Conservation (phyloP, 75 land plant genomes). For the Azolla pinnata region DNA sequence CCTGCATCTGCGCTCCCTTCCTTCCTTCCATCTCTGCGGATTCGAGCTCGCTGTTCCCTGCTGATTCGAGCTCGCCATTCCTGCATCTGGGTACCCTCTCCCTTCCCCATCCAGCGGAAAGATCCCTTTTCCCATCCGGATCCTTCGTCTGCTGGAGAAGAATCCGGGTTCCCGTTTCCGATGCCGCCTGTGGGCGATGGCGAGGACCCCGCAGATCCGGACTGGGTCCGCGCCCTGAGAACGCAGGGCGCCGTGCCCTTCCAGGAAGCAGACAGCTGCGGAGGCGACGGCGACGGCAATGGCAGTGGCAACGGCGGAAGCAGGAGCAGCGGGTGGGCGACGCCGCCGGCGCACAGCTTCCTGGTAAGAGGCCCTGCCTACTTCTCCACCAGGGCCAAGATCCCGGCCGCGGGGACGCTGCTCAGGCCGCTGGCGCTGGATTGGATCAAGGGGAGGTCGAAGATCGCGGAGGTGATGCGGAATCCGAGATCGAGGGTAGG, state of each 20-base stretch:
- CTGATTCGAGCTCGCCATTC: too few relatives aligned
- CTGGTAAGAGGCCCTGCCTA: slow-evolving; percentile 88
- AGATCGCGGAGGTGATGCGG: slow-evolving; percentile 50
- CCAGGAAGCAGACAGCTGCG: slow-evolving; percentile 46
- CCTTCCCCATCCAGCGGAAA: too few relatives aligned
- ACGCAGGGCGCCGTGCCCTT: slow-evolving; percentile 60
- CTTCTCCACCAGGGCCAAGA: slow-evolving; percentile 53
- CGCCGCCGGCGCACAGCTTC: slow-evolving; percentile 75
- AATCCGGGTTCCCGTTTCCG: too few relatives aligned
- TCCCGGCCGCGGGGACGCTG: slow-evolving; percentile 69
- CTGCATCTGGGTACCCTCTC: too few relatives aligned
- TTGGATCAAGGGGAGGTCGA: slow-evolving; percentile 73
- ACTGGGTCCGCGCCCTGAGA: slow-evolving; percentile 57
- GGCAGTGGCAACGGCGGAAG: slow-evolving; percentile 33
- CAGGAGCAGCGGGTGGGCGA: slow-evolving; percentile 64
- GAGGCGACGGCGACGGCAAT: slow-evolving; percentile 34
- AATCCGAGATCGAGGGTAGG: slow-evolving; percentile 58
- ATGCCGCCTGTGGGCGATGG: too few relatives aligned
- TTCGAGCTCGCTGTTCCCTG: too few relatives aligned
- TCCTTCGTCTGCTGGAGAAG: too few relatives aligned
- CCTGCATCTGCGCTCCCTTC: too few relatives aligned
- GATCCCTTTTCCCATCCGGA: too few relatives aligned
- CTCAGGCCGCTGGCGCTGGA: slow-evolving; percentile 86
- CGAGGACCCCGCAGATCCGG: slow-evolving; percentile 22
- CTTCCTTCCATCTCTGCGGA: too few relatives aligned